Evolutionary conservation across 495 filamentous ascomycete genomes (phyloP), one percentile per base, ranked within the genome.

Genomic region (Peziza echinospora): DNA sequence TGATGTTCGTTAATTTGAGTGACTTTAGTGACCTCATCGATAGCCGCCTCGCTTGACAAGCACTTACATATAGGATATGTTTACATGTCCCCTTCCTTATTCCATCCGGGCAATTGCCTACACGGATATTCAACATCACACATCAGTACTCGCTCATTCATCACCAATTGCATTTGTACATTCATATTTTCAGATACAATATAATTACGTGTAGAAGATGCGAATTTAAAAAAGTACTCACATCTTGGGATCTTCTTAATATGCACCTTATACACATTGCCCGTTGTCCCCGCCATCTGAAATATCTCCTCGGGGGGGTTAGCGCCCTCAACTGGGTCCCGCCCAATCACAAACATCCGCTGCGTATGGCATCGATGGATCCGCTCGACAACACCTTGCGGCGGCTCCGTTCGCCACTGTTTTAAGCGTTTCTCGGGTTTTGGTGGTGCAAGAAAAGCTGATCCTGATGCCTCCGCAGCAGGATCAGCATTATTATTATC

Each of bases 51-150:
- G n/a, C n/a, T n/a, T n/a, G n/a, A n/a, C n/a, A n/a, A n/a, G 41
- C 39, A 42, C 61, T 41, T 65, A 74, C 76, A 53, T 78, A 80
- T 47, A 72, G 59, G 30, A 80, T 74, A 51, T 82, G 77, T 56
- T 80, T 82, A 64, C 77, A 80, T 46, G 76, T 71, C 47, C 72
- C 70, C 17, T 70, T 67, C 51, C 72, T 68, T 25, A 26, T 47
- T 17, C 60, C 62, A 58, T 76, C 69, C 0, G 75, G 73, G 57
- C 77, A 79, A 44, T 11, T 37, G 19, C 30, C 30, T 37, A 37
- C 30, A 37, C 13, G 19, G 13, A 11, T 17, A 37, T 37, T 17
- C 6, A 3, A 37, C 13, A 13, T 2, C 13, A 37, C 6, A n/a
- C n/a, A n/a, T n/a, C n/a, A n/a, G n/a, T n/a, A n/a, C n/a, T n/a